These are phyloP conservation scores for Talaromyces borbonicus DNA, from an alignment of 495 filamentous ascomycete genomes.

Conservation along the genomic window DNA sequence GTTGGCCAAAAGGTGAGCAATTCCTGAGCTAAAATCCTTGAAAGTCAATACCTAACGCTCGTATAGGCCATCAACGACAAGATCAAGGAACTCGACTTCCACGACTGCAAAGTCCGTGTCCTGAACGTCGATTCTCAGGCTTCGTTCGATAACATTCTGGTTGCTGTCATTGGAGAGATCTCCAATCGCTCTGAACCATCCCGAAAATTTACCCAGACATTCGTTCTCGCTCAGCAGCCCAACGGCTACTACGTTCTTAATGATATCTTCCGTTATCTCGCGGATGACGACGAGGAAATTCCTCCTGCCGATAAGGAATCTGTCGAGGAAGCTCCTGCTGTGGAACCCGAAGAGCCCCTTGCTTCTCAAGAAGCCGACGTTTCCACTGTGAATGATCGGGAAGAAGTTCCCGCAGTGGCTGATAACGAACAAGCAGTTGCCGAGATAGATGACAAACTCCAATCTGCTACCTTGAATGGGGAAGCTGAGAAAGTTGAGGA, in stretches of 20 bases:
- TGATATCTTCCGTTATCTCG: constrained; percentile 90
- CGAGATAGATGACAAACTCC: constrained; percentile 24
- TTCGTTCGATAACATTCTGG: constrained; percentile 84
- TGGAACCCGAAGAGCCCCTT: constrained; percentile 31
- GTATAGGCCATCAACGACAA: constrained; percentile 80
- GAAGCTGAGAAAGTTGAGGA: constrained; percentile 47
- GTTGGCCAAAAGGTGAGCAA: constrained; percentile 71
- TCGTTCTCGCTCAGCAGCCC: constrained; percentile 90
- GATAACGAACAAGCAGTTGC: constrained; percentile 13
- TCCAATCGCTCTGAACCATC: constrained; percentile 84
- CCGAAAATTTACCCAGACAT: constrained; percentile 96
- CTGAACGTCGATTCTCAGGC: constrained; percentile 95
- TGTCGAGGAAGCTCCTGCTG: constrained; percentile 40
- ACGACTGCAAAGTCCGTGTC: constrained; percentile 96
- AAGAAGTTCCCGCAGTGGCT: constrained; percentile 17
- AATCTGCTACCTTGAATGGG: constrained; percentile 39
- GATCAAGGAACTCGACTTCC: constrained; percentile 85
- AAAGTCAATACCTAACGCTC: constrained; percentile 7
- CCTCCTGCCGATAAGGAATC: constrained; percentile 43
- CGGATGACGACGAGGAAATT: constrained; percentile 66
- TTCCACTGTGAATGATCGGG: constrained; percentile 8
- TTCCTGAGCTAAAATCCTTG: constrained; percentile 9
- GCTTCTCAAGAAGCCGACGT: constrained; percentile 30
- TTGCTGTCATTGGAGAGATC: constrained; percentile 96
- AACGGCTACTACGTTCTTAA: constrained; percentile 98